Conservation (phyloP, 371 early-diverging fungal species). For the Mucor circinelloides region DNA sequence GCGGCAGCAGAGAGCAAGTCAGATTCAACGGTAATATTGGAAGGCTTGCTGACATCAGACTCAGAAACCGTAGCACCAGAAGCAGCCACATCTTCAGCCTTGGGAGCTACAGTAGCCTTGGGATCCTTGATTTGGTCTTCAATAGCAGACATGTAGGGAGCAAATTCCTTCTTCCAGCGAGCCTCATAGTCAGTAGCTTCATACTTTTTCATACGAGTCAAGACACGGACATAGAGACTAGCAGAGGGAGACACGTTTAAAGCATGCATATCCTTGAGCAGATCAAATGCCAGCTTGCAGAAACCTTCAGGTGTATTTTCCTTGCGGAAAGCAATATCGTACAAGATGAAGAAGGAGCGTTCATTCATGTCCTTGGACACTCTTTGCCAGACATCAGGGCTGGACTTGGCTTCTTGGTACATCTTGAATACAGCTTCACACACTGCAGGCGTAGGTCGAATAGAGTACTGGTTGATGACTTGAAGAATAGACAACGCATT, state of each 20-base stretch:
- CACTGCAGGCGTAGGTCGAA: constrained; percentile 19
- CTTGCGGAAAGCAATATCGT: constrained; percentile 19
- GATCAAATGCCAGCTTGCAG: constrained; percentile 22
- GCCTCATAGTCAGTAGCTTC: constrained; percentile 25
- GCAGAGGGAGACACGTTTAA: constrained; percentile 12
- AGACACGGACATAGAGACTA: constrained; percentile 26
- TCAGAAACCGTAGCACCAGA: neutral
- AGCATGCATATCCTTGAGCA: constrained; percentile 28
- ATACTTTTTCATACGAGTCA: constrained; percentile 29
- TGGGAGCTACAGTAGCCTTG: constrained; percentile 1
- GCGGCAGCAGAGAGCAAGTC: constrained; percentile 35
- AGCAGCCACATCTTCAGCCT: neutral
- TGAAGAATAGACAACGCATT: constrained; percentile 20
- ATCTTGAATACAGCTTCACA: constrained; percentile 11
- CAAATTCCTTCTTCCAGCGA: constrained; percentile 39
- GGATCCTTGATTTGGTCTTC: constrained; percentile 7
- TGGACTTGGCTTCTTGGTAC: constrained; percentile 24
- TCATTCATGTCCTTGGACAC: neutral
- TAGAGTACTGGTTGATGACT: constrained; percentile 18
- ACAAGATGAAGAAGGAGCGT: neutral
- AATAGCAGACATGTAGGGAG: constrained; percentile 18
- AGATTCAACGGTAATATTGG: constrained; percentile 10
- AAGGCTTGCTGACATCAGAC: neutral
- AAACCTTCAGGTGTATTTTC: constrained; percentile 13
- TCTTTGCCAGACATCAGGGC: constrained; percentile 17